Percentiles rank a stretch among this genome's conserved stretches.
phyloP scores from a whole-genome alignment of 257 asterid genomes.

The Forsythia suspensa region DNA sequence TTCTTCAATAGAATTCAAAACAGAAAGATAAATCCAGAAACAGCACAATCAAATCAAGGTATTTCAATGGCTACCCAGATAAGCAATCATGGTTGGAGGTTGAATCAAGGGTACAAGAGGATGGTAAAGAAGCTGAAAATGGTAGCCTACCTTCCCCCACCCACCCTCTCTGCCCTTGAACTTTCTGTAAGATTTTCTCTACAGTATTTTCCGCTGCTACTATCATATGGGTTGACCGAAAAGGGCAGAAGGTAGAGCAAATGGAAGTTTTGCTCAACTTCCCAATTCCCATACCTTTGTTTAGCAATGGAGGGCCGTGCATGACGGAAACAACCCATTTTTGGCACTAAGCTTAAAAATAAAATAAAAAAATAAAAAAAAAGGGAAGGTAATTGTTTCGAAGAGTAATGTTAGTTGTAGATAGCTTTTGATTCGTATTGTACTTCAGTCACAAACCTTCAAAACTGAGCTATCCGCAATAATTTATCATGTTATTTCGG shows the following conservation, averaged over 20 bases:
- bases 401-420: too few species aligned
- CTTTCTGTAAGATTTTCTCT: conserved; percentile 21
- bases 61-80: neutral
- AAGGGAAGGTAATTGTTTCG: too few species aligned
- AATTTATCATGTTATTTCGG: too few species aligned
- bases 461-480: too few species aligned
- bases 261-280: conserved; percentile 21
- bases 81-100: neutral
- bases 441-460: too few species aligned
- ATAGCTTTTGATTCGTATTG: too few species aligned
- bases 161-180: conserved; percentile 12
- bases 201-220: conserved; percentile 13
- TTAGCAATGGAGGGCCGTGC: conserved; percentile 42
- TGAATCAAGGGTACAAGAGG: neutral
- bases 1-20: conserved; percentile 7
- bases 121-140: conserved; percentile 5
- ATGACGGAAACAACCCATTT: conserved; percentile 28
- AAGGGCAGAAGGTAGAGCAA: conserved; percentile 22
- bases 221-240: conserved; percentile 1
- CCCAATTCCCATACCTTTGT: conserved; percentile 14
- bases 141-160: conserved; percentile 18
- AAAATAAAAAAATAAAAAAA: too few species aligned
- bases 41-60: conserved; percentile 11
- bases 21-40: neutral
- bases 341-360: too few species aligned